phyloP scores from a whole-genome alignment of 305 asterid genomes.

The Fraxinus sp. region DNA sequence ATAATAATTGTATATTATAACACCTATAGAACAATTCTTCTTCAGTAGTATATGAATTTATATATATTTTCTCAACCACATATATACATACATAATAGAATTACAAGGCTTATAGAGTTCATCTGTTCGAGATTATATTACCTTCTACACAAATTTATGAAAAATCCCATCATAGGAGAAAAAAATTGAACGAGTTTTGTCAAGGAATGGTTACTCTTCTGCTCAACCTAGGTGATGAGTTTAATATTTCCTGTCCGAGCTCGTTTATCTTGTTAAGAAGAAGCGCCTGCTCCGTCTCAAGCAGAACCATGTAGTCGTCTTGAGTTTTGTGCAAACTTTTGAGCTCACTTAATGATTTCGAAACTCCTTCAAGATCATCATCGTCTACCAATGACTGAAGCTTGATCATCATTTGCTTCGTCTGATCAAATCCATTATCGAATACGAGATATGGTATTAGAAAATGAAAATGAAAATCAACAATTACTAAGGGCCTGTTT shows the following conservation, averaged over 20 bases:
- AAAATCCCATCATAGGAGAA: not conserved
- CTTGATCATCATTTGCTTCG: constrained; percentile 70
- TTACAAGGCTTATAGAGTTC: not conserved
- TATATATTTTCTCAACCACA: too few species aligned
- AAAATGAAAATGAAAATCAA: not conserved
- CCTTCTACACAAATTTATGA: constrained; percentile 6
- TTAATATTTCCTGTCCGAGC: constrained; percentile 84
- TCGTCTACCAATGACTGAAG: constrained; percentile 64
- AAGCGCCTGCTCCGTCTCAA: constrained; percentile 78
- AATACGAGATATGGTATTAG: not conserved
- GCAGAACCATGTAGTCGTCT: constrained; percentile 68
- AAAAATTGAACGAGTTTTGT: not conserved
- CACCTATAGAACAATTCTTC: not conserved
- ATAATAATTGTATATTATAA: too few species aligned
- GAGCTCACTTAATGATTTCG: constrained; percentile 60
- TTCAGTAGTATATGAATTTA: too few species aligned
- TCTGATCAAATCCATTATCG: constrained; percentile 41
- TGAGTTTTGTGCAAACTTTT: constrained; percentile 68
- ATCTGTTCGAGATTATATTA: not conserved
- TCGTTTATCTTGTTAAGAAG: constrained; percentile 71
- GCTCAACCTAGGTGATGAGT: constrained; percentile 52
- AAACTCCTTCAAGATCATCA: constrained; percentile 54
- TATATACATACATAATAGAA: not conserved
- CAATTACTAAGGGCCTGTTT: not conserved
- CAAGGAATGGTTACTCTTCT: constrained; percentile 55